Conservation (phyloP, 306 rosid genomes). For the Begonia masoniana region DNA sequence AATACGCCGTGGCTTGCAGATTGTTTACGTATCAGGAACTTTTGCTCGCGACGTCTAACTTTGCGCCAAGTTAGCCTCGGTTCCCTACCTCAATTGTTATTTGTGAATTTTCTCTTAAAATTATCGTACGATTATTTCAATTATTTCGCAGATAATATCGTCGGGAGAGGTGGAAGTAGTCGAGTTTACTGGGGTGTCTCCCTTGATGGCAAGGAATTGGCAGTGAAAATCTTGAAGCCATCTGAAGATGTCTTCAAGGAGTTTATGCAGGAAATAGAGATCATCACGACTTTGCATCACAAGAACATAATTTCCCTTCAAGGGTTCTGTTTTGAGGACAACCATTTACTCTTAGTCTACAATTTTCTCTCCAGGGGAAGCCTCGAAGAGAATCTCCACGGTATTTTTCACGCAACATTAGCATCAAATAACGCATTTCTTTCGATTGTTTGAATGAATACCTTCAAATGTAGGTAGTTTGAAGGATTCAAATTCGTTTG, state of each 20-base stretch:
- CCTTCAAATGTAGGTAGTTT: constrained; percentile 44
- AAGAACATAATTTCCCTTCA: constrained; percentile 71
- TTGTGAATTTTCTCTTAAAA: not conserved
- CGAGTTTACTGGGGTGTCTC: constrained; percentile 63
- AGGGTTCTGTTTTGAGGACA: constrained; percentile 67
- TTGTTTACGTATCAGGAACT: constrained; percentile 66
- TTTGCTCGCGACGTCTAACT: constrained; percentile 52
- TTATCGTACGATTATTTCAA: not conserved
- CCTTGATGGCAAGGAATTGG: constrained; percentile 66
- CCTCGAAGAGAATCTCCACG: constrained; percentile 83
- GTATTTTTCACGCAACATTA: constrained; percentile 18
- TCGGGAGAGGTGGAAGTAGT: constrained; percentile 90
- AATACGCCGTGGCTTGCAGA: constrained; percentile 53
- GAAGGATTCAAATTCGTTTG: constrained; percentile 39
- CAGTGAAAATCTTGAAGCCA: constrained; percentile 87
- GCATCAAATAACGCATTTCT: constrained; percentile 2
- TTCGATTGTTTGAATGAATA: not conserved
- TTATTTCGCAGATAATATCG: constrained; percentile 51
- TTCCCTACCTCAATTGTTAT: constrained; percentile 7
- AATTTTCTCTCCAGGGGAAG: constrained; percentile 82
- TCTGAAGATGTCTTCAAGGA: constrained; percentile 55
- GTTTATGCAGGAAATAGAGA: constrained; percentile 76
- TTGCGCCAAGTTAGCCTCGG: constrained; percentile 36
- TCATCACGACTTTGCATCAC: constrained; percentile 62
- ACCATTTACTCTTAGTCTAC: constrained; percentile 58